A percentile compares a stretch with the other conserved stretches of the same genome.
These are phyloP conservation scores for Auricularia sp. DNA, from an alignment of 768 basidiomycete genomes.

Conservation along the genomic window DNA sequence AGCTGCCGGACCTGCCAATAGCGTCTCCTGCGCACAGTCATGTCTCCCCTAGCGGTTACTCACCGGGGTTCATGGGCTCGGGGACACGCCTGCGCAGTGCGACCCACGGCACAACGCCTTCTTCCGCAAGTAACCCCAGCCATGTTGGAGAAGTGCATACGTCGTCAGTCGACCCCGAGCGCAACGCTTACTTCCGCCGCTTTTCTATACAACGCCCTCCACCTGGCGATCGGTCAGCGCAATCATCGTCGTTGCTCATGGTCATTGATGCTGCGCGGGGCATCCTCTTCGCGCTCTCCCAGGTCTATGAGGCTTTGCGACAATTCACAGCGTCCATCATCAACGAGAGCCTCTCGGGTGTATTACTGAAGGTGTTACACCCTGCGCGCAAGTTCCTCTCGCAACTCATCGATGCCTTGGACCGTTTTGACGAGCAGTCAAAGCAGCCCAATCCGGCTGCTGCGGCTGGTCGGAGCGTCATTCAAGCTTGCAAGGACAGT, in stretches of 20 bases:
- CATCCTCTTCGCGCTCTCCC: constrained; percentile 83
- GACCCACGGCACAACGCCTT: background rate
- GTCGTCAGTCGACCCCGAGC: constrained; percentile 63
- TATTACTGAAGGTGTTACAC: constrained; percentile 76
- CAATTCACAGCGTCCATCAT: constrained; percentile 78
- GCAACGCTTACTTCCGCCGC: constrained; percentile 91
- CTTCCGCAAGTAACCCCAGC: background rate
- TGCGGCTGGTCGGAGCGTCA: constrained; percentile 59
- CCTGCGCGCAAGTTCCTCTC: constrained; percentile 75
- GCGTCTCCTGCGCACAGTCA: background rate
- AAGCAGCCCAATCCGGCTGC: constrained; percentile 60
- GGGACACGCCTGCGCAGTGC: background rate
- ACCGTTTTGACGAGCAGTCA: constrained; percentile 80
- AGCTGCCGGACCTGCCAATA: background rate
- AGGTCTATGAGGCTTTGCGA: constrained; percentile 80
- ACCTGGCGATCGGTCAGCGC: constrained; percentile 5
- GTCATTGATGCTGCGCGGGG: constrained; percentile 86
- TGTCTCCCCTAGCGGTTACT: background rate
- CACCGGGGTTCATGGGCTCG: constrained; percentile 4
- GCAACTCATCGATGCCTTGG: constrained; percentile 76
- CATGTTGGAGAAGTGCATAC: constrained; percentile 12
- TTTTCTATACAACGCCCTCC: constrained; percentile 63
- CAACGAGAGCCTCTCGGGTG: constrained; percentile 71
- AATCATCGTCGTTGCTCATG: constrained; percentile 46
- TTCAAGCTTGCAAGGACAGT: constrained; percentile 77